Base-by-base conservation (phyloP, 768 basidiomycete genomes). In the Mycena leptocephala region DNA sequence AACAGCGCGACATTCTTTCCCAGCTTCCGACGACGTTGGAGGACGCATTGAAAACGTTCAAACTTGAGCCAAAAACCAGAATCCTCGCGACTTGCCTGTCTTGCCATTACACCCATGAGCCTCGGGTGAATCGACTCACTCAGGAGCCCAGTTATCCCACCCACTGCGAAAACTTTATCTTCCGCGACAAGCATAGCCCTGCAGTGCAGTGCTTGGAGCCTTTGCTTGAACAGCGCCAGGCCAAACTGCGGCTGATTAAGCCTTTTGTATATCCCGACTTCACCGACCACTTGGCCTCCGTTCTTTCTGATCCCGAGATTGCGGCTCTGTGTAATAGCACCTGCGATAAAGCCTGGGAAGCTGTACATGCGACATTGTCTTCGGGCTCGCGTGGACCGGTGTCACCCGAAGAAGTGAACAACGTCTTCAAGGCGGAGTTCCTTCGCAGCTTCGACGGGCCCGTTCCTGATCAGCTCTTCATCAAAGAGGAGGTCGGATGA, bases 381-480 rank as follows among this genome's bases (percentile, higher is more conserved):
- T 18, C 39, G 56, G 55, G 68, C 18, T 9, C 68, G 53, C 55
- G 59, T 71, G 69, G 63, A 37, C 62, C 43, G 41, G 33, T 70
- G 32, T 63, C 76, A 53, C 22, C 55, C 8, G 53, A 61, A 51
- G 56, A 65, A 48, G 75, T 83, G 30, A 75, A 78, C 35, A 53
- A 77, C 32, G 66, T 81, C 43, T 83, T 82, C 53, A 78, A 84
- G 41, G 83, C 80, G 5, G 72, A 79, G 20, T 84, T 84, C 68
- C 73, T 86, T 7, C 74, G 72, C 22, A 80, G 58, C 32, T 85
- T 86, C 48, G 20, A 69, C 28, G 84, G 83, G 16, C 84, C 81
- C 28, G 70, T 74, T 32, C 76, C 76, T 26, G 46, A 70, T 6
- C 28, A 77, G 33, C 75, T 81, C 24, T 81, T 81, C 69, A 74